Percentiles rank a stretch among this genome's conserved stretches.
Evolutionary conservation across 1,139 yeast species (phyloP).

Genomic region (Hyphopichia pseudoburtonii): DNA sequence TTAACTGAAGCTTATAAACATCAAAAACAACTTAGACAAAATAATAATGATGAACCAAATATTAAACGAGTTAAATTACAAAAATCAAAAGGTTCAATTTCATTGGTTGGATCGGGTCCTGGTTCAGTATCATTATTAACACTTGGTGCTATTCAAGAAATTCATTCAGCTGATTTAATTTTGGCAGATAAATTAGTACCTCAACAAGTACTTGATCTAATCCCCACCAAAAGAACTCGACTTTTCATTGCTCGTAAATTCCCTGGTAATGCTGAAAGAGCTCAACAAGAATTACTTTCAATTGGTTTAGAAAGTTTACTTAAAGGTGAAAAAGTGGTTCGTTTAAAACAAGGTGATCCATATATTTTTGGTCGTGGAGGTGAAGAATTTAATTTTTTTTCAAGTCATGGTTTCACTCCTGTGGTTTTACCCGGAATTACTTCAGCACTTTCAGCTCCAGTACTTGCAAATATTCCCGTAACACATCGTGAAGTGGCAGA

Average conservation of each 20-base stretch:
- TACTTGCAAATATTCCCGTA: slow-evolving; percentile 82
- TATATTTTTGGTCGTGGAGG: slow-evolving; percentile 97
- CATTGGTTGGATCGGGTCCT: slow-evolving; percentile 93
- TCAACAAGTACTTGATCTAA: slow-evolving; percentile 75
- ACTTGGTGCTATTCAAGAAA: slow-evolving; percentile 79
- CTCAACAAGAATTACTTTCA: slow-evolving; percentile 78
- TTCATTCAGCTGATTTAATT: slow-evolving; percentile 77
- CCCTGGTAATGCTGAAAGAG: slow-evolving; percentile 95
- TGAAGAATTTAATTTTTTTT: slow-evolving; percentile 77
- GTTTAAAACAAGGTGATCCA: slow-evolving; percentile 97
- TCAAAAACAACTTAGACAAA: slow-evolving; percentile 6
- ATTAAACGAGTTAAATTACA: slow-evolving; percentile 1
- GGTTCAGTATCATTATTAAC: slow-evolving; percentile 85
- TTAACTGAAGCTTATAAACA: slow-evolving; percentile 44
- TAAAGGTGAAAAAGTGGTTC: slow-evolving; percentile 74
- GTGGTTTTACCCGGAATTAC: slow-evolving; percentile 84
- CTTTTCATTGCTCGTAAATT: slow-evolving; percentile 88
- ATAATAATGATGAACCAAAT: slow-evolving; percentile 1
- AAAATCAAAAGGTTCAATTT: slow-evolving; percentile 52
- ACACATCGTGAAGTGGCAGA: slow-evolving; percentile 93
- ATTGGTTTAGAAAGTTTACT: slow-evolving; percentile 66
- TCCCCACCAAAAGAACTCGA: slow-evolving; percentile 68
- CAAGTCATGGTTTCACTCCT: slow-evolving; percentile 66
- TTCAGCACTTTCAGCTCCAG: slow-evolving; percentile 88
- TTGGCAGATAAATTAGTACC: slow-evolving; percentile 94